Conservation (phyloP, 2,329 filamentous ascomycete genomes). For the Neonectria hederae region DNA sequence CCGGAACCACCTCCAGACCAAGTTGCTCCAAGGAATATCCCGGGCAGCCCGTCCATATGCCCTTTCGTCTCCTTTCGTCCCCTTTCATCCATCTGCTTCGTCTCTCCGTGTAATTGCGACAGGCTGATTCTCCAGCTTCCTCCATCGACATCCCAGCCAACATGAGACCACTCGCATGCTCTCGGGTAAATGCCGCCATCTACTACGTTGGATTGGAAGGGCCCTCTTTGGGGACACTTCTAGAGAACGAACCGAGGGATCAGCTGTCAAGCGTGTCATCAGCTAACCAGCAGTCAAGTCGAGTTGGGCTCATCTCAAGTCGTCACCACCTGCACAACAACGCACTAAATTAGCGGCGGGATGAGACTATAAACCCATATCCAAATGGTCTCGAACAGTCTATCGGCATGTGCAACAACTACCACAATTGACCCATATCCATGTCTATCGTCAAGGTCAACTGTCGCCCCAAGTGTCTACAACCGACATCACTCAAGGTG, state of each 20-base stretch:
- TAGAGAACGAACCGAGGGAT: not conserved
- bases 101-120: not conserved
- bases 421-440: not conserved
- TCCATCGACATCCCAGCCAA: not conserved
- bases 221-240: not conserved
- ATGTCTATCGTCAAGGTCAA: not conserved
- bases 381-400: not conserved
- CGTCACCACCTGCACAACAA: not conserved
- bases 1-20: not conserved
- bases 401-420: not conserved
- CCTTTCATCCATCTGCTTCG: not conserved
- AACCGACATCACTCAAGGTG: not conserved
- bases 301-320: not conserved
- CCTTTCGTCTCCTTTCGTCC: not conserved
- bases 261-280: not conserved
- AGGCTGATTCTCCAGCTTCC: not conserved
- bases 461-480: not conserved
- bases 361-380: not conserved
- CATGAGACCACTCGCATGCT: not conserved
- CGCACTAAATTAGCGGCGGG: not conserved
- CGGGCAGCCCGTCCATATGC: not conserved
- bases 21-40: not conserved
- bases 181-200: constrained; percentile 7
- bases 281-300: not conserved
- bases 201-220: not conserved